A percentile compares a stretch with the other conserved stretches of the same genome.
phyloP scores from a whole-genome alignment of 176 grass and related monocot species.

The Musa troglodytarum region DNA sequence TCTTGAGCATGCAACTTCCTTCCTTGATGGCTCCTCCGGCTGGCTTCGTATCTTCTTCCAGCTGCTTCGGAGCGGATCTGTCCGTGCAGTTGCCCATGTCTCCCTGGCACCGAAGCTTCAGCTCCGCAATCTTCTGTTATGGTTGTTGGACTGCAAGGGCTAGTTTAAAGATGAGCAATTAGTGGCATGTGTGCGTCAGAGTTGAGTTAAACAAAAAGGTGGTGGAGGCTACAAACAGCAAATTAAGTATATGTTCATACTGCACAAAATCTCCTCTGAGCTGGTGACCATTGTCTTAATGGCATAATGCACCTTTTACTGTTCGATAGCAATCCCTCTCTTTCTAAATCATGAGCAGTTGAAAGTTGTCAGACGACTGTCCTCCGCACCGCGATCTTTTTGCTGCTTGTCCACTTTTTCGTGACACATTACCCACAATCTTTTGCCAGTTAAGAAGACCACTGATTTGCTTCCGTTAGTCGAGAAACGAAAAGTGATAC shows the following conservation, averaged over 20 bases:
- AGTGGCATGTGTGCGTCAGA: neutral
- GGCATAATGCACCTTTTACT: too few relatives aligned
- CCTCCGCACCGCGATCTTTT: neutral
- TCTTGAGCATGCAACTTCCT: slow-evolving; percentile 18
- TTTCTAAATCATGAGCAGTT: neutral
- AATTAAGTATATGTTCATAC: too few relatives aligned
- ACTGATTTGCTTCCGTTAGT: neutral
- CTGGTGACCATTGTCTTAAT: too few relatives aligned
- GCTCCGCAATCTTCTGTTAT: too few relatives aligned
- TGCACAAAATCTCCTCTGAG: neutral
- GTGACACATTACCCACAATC: too few relatives aligned
- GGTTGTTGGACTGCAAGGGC: too few relatives aligned
- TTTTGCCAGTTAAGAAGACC: too few relatives aligned
- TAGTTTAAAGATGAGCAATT: too few relatives aligned
- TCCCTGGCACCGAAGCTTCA: neutral
- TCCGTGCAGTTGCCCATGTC: slow-evolving; percentile 15
- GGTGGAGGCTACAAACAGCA: too few relatives aligned
- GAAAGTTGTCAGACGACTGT: neutral
- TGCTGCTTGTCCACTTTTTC: neutral
- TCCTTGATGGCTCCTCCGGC: neutral
- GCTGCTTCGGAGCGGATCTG: neutral
- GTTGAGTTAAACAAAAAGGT: too few relatives aligned
- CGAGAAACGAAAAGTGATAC: too few relatives aligned
- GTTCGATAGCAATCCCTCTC: too few relatives aligned
- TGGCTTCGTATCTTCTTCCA: neutral